Evolutionary conservation across 352 stramenopile genomes (phyloP), one percentile per base, ranked within the genome.

Genomic region (Pythium sukuiense): DNA sequence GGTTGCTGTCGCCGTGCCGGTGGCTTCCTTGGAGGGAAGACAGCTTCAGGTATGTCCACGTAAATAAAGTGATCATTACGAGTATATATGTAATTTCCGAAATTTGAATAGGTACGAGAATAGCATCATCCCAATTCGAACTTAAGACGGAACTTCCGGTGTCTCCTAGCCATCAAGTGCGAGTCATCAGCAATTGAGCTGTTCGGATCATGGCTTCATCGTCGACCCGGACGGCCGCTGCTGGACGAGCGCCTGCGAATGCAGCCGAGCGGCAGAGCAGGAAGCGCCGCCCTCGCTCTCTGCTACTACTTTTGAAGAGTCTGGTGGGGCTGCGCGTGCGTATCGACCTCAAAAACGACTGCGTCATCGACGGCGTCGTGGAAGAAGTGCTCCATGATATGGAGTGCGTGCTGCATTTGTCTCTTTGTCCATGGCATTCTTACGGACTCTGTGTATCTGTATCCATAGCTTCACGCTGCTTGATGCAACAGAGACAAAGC

Each of bases 331-430:
- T 95, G 67, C 84, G 85, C 48, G 83, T 95, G 53, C 83, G 80
- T 33, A 87, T 94, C 43, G 83, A 96, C 32, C 71, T 94, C 16
- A 96, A 96, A 67, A 94, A 93, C 50, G 88, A 96, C 63, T 85
- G 71, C 18, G 61, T 85, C n/a, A 49, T 96, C 37, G 83, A 92
- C 54, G 87, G 88, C 16, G 64, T 91, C 11, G 85, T 96, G 41
- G 76, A 93, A 60, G 88, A 96, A 63, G 88, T 96, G 18, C 73
- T 93, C 35, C 70, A 88, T 60, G 86, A 93, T 66, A 96, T 96
- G 88, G 88, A 96, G 83, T 92, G 68, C 39, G 45, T 48, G 20
- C 14, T 24, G 6, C 5, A 11, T 48, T 9, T 48, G 18, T 16
- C 39, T 48, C 39, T 24, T 29, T 20, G 3, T 11, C 20, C n/a